phyloP scores from a whole-genome alignment of 192 early-diverging fungal species.

The Coemansia biformis region DNA sequence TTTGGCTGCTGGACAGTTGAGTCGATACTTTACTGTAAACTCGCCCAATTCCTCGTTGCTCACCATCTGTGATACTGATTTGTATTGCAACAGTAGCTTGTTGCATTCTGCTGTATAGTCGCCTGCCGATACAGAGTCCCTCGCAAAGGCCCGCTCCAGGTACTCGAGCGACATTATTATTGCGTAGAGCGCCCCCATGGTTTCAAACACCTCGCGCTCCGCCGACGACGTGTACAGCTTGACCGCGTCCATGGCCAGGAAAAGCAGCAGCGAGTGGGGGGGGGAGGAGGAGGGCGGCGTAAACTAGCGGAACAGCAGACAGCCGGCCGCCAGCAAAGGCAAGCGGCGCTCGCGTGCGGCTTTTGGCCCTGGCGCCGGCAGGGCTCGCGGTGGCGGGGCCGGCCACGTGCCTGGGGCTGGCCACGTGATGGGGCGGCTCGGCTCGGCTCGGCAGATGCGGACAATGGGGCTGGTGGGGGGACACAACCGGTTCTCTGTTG shows the following conservation, averaged over 20 bases:
- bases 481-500: no score
- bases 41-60: constrained; percentile 53
- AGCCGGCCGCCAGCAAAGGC: no score
- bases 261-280: not conserved
- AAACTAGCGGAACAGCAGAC: no score
- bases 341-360: no score
- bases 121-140: constrained; percentile 72
- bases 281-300: no score
- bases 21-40: constrained; percentile 41
- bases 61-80: constrained; percentile 58
- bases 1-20: constrained; percentile 80
- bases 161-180: constrained; percentile 90
- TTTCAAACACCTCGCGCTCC: constrained; percentile 88
- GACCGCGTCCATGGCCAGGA: constrained; percentile 56
- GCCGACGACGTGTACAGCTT: constrained; percentile 73
- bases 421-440: no score
- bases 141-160: constrained; percentile 87
- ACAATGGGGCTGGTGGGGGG: no score
- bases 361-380: no score
- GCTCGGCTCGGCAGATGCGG: no score
- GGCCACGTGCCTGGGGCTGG: no score
- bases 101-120: constrained; percentile 90
- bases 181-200: constrained; percentile 86
- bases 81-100: constrained; percentile 88
- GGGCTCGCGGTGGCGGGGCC: no score